Evolutionary conservation across 1,284 basidiomycete genomes (phyloP).

Genomic region (Puccinia horiana): DNA sequence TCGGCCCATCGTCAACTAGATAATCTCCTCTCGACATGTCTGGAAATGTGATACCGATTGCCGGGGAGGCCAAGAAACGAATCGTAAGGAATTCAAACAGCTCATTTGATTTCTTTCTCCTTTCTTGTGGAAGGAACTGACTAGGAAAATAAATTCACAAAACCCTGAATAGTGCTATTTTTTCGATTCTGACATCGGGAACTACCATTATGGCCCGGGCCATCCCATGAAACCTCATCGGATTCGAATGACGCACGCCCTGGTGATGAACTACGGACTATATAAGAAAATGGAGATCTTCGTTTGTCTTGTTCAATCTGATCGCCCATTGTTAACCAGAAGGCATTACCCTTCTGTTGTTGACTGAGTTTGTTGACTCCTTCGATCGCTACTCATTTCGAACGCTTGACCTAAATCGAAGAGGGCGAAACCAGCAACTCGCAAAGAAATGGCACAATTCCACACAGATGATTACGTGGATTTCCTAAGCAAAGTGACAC

Average conservation of each 20-base stretch:
- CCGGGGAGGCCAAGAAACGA: constrained; percentile 38
- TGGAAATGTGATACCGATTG: constrained; percentile 36
- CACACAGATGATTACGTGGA: constrained; percentile 93
- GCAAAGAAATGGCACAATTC: constrained; percentile 94
- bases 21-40: constrained; percentile 16
- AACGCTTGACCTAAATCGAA: constrained; percentile 58
- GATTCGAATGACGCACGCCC: constrained; percentile 98
- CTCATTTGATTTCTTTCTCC: neutral
- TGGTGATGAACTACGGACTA: constrained; percentile 98
- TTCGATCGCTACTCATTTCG: constrained; percentile 61
- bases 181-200: constrained; percentile 91
- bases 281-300: constrained; percentile 61
- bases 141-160: neutral
- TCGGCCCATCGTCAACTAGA: neutral
- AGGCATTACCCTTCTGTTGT: constrained; percentile 64
- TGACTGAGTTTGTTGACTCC: constrained; percentile 90
- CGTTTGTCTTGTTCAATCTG: constrained; percentile 50
- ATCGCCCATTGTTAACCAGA: constrained; percentile 5
- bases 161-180: constrained; percentile 58
- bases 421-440: constrained; percentile 98
- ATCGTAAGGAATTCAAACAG: constrained; percentile 25
- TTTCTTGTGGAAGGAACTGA: neutral
- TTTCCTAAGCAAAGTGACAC: constrained; percentile 79
- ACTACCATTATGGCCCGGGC: constrained; percentile 91
- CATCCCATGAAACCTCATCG: constrained; percentile 86